A percentile compares a stretch with the other conserved stretches of the same genome.
These are phyloP conservation scores for Exsudoporus floridanus DNA, from an alignment of 1,284 basidiomycete species.

Conservation along the genomic window DNA sequence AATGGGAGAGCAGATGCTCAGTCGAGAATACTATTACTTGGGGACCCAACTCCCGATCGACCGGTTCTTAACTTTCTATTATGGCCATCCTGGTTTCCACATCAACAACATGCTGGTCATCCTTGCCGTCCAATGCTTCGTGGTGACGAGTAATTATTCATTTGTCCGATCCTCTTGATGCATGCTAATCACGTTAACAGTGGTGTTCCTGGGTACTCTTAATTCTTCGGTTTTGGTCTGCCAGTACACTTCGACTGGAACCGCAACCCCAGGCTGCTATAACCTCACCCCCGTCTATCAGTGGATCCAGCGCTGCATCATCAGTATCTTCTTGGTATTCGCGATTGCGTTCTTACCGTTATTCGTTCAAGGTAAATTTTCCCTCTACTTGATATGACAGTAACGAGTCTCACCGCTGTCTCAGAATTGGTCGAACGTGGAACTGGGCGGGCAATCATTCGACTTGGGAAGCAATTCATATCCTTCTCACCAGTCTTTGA, in stretches of 20 bases:
- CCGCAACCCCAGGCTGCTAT: slow-evolving; percentile 84
- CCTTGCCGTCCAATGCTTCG: slow-evolving; percentile 89
- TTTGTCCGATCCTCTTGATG: background rate
- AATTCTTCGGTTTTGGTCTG: slow-evolving; percentile 80
- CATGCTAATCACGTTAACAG: slow-evolving; percentile 37
- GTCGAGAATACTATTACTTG: slow-evolving; percentile 98
- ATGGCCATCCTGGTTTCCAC: slow-evolving; percentile 99
- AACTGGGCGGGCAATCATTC: slow-evolving; percentile 82
- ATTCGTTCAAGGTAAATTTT: slow-evolving; percentile 83
- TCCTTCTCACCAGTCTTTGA: slow-evolving; percentile 95
- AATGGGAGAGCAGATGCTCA: slow-evolving; percentile 99
- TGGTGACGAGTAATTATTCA: slow-evolving; percentile 69
- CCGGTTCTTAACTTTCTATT: slow-evolving; percentile 99
- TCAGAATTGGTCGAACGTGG: slow-evolving; percentile 91
- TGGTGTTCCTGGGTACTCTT: slow-evolving; percentile 91
- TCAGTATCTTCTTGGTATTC: slow-evolving; percentile 96
- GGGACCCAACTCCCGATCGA: slow-evolving; percentile 99
- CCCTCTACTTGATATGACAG: background rate
- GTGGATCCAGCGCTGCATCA: slow-evolving; percentile 93
- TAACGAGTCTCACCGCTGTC: slow-evolving; percentile 4
- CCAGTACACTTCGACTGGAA: slow-evolving; percentile 69
- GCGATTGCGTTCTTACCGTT: slow-evolving; percentile 92
- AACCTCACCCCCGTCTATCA: slow-evolving; percentile 85
- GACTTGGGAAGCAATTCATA: slow-evolving; percentile 87
- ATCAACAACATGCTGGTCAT: slow-evolving; percentile 99